Base-by-base conservation (phyloP, 176 grass and related monocot species). In the Avena eriantha region DNA sequence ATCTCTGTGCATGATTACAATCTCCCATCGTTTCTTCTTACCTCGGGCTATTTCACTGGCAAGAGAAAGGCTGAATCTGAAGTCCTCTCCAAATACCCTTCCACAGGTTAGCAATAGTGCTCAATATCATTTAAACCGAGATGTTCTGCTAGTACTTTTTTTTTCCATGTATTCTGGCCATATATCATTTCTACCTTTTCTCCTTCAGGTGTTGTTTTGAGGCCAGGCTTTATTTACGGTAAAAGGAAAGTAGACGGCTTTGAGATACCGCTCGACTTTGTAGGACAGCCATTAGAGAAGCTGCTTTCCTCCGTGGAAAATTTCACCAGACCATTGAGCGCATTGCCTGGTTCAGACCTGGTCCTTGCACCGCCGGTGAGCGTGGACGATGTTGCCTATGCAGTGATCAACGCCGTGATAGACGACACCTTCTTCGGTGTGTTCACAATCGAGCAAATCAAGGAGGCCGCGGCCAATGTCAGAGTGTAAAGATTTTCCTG, bases 1-100 rank as follows among this genome's bases (percentile, higher is more conserved):
- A 94, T 99, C 46, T 99, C 97, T 83, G 97, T 99, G 35, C 94
- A 99, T 82, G 94, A 99, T 85, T 99, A 96, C 84, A 99, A 99
- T 31, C 92, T 99, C 76, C 97, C 97, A 36, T 80, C 90, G 5
- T 99, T 99, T 76, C 79, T 96, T 67, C 90, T 99, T 48, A 87
- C 86, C 55, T 84, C 83, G 58, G 94, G 97, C 68, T 99, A 99
- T 76, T 99, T 99, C 90, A 90, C 85, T 56, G 97, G 97, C 3
- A 95, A 99, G 85, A 88, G 97, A 92, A 81, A 94, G 75, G 97
- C 97, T 13, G 97, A 99, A 90, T 96, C 97, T 36, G 92, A 99
- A 83, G 85, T 96, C 51, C 97, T 99, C 63, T 96, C 97, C 59
- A 99, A 99, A 88, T 99, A 91, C 87, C 86, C 97, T 74, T 69